Conservation (phyloP, 805 yeast species). For the Suhomyces sp. region DNA sequence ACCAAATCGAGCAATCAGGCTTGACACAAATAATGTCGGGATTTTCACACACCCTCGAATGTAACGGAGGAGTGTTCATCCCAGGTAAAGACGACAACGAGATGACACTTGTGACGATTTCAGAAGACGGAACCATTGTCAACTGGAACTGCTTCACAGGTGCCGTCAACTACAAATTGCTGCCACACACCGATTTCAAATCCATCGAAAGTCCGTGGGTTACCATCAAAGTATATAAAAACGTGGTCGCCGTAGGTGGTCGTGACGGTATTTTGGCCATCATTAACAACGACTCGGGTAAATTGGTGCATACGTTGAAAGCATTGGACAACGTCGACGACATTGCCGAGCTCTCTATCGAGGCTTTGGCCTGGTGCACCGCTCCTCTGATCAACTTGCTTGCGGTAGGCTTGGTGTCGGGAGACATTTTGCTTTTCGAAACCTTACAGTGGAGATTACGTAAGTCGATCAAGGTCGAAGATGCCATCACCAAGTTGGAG, state of each 20-base stretch:
- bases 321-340: constrained; percentile 56
- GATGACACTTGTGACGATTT: constrained; percentile 65
- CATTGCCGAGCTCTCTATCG: constrained; percentile 42
- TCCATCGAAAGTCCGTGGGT: constrained; percentile 90
- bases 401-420: constrained; percentile 89
- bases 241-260: constrained; percentile 74
- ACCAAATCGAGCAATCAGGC: constrained; percentile 56
- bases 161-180: constrained; percentile 63
- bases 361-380: constrained; percentile 74
- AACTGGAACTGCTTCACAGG: constrained; percentile 88
- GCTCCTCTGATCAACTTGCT: constrained; percentile 52
- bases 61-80: constrained; percentile 76
- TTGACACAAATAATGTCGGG: constrained; percentile 75
- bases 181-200: constrained; percentile 58
- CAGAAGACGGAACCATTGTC: constrained; percentile 84
- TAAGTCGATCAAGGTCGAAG: constrained; percentile 64
- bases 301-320: constrained; percentile 61
- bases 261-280: constrained; percentile 83
- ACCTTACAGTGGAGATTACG: constrained; percentile 85
- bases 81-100: constrained; percentile 50
- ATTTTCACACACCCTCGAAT: constrained; percentile 75
- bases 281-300: constrained; percentile 73
- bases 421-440: constrained; percentile 80
- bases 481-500: constrained; percentile 76
- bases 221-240: constrained; percentile 52